Evolutionary conservation across 2,329 filamentous ascomycete genomes (phyloP).

Genomic region (Didymellaceae sp.): DNA sequence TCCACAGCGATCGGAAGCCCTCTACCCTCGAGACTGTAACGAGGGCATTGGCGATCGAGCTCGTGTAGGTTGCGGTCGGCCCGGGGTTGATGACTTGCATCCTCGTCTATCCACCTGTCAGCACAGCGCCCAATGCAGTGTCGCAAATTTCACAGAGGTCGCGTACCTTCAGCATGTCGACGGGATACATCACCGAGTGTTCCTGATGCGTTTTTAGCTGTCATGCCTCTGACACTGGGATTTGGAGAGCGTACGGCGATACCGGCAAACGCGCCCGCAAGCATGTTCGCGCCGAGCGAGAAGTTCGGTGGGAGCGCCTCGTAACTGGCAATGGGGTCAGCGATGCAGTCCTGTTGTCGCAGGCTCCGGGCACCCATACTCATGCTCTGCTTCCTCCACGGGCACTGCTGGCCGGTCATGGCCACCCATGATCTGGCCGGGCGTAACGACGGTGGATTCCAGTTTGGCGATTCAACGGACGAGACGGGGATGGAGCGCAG

Average conservation of each 20-base stretch:
- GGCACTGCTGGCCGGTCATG: slow-evolving; percentile 46
- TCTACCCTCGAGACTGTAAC: slow-evolving; percentile 91
- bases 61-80: slow-evolving; percentile 80
- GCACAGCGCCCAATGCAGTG: slow-evolving; percentile 16
- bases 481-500: slow-evolving; percentile 4
- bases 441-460: slow-evolving; percentile 44
- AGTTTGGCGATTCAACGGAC: slow-evolving; percentile 37
- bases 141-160: slow-evolving; percentile 2
- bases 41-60: slow-evolving; percentile 83
- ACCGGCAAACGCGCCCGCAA: slow-evolving; percentile 93
- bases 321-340: slow-evolving; percentile 65
- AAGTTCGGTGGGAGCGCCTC: slow-evolving; percentile 94
- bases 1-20: slow-evolving; percentile 90
- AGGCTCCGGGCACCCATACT: slow-evolving; percentile 40
- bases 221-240: slow-evolving; percentile 17
- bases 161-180: slow-evolving; percentile 93
- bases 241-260: slow-evolving; percentile 73
- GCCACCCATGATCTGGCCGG: slow-evolving; percentile 51
- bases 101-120: slow-evolving; percentile 71
- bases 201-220: slow-evolving; percentile 65
- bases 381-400: slow-evolving; percentile 48
- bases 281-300: slow-evolving; percentile 92
- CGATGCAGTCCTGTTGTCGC: slow-evolving; percentile 11
- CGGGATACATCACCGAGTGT: slow-evolving; percentile 98
- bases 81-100: slow-evolving; percentile 95